Conservation (phyloP, 345 rosid species). For the Punica granatum region DNA sequence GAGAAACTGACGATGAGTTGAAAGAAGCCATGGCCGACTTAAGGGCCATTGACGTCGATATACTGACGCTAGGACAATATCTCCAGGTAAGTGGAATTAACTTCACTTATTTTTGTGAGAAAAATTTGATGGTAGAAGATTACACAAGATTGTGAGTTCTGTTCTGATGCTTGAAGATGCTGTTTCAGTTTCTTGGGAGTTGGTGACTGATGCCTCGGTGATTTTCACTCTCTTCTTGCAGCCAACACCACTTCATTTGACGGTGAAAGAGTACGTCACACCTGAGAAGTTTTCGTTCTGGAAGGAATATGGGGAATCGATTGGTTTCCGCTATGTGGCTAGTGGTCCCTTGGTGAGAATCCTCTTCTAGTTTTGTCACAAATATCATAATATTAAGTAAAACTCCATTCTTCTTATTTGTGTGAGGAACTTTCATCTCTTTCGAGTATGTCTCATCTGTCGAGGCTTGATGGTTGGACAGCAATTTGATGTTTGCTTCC, state of each 20-base stretch:
- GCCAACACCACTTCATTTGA: slow-evolving; percentile 95
- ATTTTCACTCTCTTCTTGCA: slow-evolving; percentile 25
- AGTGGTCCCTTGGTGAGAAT: slow-evolving; percentile 91
- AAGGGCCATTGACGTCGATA: slow-evolving; percentile 86
- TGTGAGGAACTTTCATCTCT: slow-evolving; percentile 27
- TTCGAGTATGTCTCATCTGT: not conserved
- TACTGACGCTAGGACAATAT: slow-evolving; percentile 93
- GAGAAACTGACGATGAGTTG: slow-evolving; percentile 85
- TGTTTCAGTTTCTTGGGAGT: not conserved
- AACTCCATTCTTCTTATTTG: not conserved
- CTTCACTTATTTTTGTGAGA: not conserved
- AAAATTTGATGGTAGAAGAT: not conserved
- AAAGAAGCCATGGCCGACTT: slow-evolving; percentile 83
- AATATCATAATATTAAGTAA: not conserved
- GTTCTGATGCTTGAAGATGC: not conserved
- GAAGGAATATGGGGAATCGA: slow-evolving; percentile 94
- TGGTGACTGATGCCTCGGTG: not conserved
- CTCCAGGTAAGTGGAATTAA: slow-evolving; percentile 52
- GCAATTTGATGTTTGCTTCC: not conserved
- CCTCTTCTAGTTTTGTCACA: too few relatives aligned
- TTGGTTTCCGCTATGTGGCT: slow-evolving; percentile 92
- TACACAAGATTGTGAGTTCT: not conserved
- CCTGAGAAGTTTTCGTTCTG: slow-evolving; percentile 92
- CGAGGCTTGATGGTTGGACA: not conserved
- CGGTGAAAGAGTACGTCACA: slow-evolving; percentile 87